Evolutionary conservation across 2,329 filamentous ascomycete genomes (phyloP), one percentile per base, ranked within the genome.

Genomic region (Cadophora luteo-olivacea): DNA sequence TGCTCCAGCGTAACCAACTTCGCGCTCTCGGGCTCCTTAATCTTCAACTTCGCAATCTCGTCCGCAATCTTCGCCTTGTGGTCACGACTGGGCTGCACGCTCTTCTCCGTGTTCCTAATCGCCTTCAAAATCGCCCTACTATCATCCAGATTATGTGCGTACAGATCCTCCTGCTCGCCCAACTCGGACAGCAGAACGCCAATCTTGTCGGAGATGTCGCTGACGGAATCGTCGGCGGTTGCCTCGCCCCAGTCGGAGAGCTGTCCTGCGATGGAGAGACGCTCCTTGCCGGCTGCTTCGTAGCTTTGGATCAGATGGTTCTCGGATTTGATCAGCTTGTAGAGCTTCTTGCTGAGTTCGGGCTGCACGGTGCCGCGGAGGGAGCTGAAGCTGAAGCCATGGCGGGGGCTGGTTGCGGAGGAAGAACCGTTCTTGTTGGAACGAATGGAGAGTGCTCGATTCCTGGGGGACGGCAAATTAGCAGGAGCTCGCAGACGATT

Each of bases 181-280:
- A 99, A 89, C 84, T 98, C 96, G 25, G 92, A 91, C 69, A 99
- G 84, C 75, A 99, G 84, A 49, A 98, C 95, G 63, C 94, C 96
- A 64, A 99, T 86, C 85, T 99, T 99, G 85, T 98, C 96, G 68
- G 92, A 94, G 74, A 99, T 87, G 78, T 98, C 96, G 64, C 89
- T 93, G 76, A 98, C 85, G 63, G 90, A 89, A 70, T 97, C 93
- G 77, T 99, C 96, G 64, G 89, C 87, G 1, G 94, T 97, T 69
- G 92, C 88, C 82, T 98, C 94, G 68, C 96, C 96, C 96, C 96
- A 99, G 74, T 98, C 94, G 8, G 93, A 97, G 55, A 99, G 88
- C 83, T 98, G 95, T 12, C 90, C 89, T 19, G 94, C 96, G 76
- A 98, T 94, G 61, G 89, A 88, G 69, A 93, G 82, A 67, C 94